Conservation (phyloP, 225 moss, liverwort and hornwort genomes). For the Polytrichum commune region DNA sequence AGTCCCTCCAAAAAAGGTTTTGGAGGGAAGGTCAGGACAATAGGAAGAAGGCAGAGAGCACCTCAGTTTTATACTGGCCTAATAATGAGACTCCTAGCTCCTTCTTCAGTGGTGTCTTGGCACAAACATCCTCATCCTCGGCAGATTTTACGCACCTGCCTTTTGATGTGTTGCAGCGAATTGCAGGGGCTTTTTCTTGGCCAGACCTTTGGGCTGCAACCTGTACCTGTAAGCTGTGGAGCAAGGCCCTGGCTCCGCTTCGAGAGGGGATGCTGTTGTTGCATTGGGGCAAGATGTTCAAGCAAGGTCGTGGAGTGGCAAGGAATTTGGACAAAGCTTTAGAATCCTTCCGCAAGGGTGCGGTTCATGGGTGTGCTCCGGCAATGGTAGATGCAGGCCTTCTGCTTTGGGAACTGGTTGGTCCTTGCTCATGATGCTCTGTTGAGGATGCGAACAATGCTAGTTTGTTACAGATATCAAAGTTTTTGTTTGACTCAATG, state of each 20-base stretch:
- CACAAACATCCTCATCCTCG: background rate
- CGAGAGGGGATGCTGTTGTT: constrained; percentile 78
- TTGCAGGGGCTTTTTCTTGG: constrained; percentile 78
- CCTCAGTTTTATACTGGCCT: constrained; percentile 11
- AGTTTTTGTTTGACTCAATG: too few relatives aligned
- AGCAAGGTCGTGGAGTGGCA: constrained; percentile 69
- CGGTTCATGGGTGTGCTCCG: constrained; percentile 68
- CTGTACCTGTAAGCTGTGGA: constrained; percentile 69
- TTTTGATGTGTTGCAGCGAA: constrained; percentile 65
- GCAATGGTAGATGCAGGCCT: constrained; percentile 85
- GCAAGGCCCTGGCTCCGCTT: constrained; percentile 61
- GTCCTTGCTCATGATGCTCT: background rate
- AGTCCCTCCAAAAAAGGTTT: constrained; percentile 18
- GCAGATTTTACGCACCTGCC: constrained; percentile 54
- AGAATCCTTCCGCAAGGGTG: constrained; percentile 67
- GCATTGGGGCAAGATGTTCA: constrained; percentile 74
- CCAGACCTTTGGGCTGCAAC: constrained; percentile 73
- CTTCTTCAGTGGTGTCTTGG: background rate
- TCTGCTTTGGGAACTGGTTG: constrained; percentile 73
- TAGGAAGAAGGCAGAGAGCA: constrained; percentile 17
- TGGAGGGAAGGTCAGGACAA: constrained; percentile 23
- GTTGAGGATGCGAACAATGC: too few relatives aligned
- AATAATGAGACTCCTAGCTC: constrained; percentile 13
- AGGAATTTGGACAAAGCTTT: constrained; percentile 70
- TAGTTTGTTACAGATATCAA: too few relatives aligned